phyloP scores from a whole-genome alignment of 495 filamentous ascomycete species.

The Neurospora hispaniola region DNA sequence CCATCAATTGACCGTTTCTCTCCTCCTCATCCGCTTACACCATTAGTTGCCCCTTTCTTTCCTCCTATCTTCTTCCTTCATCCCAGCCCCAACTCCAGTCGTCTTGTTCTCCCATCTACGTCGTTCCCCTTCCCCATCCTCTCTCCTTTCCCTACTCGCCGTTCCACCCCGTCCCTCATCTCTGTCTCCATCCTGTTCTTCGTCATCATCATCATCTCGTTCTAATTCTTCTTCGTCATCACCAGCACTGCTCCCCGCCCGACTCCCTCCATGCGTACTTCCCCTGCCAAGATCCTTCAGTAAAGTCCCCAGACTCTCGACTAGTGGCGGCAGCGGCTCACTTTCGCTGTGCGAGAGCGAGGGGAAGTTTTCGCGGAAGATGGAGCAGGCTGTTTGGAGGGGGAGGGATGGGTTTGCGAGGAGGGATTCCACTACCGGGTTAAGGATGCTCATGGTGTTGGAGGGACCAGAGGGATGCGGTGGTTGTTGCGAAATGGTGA shows the following conservation, averaged over 20 bases:
- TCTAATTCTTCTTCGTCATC: background rate
- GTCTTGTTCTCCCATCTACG: background rate
- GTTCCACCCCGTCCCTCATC: background rate
- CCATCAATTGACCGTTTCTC: background rate
- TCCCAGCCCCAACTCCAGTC: background rate
- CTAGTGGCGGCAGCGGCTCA: slow-evolving; percentile 15
- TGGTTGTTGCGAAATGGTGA: background rate
- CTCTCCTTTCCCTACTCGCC: background rate
- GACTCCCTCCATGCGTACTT: background rate
- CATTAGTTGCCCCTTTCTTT: background rate
- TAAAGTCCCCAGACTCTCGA: slow-evolving; percentile 12
- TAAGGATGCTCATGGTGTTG: background rate
- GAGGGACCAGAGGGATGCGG: background rate
- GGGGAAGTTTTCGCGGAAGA: slow-evolving; percentile 13
- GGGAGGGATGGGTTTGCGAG: slow-evolving; percentile 5
- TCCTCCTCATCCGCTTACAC: background rate
- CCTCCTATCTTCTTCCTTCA: background rate
- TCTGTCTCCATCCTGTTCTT: background rate
- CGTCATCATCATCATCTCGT: background rate
- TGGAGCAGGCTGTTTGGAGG: slow-evolving; percentile 3
- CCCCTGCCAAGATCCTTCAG: slow-evolving; percentile 13
- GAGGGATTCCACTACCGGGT: slow-evolving; percentile 4
- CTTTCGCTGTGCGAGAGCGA: slow-evolving; percentile 1
- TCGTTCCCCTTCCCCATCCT: background rate
- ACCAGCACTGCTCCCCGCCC: background rate